phyloP scores from a whole-genome alignment of 1,284 basidiomycete genomes.

The Melampsora americana region DNA sequence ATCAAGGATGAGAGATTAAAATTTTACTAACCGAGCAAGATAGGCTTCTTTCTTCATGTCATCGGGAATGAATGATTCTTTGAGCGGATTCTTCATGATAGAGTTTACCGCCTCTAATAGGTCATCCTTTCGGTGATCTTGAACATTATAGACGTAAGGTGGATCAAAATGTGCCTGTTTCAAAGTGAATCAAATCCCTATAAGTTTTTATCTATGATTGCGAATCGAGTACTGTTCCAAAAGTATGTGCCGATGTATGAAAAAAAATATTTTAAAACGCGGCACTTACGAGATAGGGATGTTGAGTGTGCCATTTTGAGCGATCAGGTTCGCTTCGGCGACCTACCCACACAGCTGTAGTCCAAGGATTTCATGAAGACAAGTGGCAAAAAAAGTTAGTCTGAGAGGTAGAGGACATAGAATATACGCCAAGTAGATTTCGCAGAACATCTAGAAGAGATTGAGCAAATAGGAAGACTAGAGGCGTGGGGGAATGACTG shows the following conservation, averaged over 20 bases:
- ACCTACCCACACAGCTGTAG: constrained; percentile 8
- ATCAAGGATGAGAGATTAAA: neutral
- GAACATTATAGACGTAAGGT: constrained; percentile 12
- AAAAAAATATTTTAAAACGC: neutral
- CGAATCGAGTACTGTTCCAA: too few species aligned
- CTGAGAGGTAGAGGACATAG: neutral
- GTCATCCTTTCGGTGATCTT: constrained; percentile 2
- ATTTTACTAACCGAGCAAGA: neutral
- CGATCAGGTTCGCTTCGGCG: constrained; percentile 2
- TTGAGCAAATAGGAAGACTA: neutral
- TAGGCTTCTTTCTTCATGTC: neutral
- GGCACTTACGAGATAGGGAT: constrained; percentile 4
- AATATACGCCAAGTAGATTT: neutral
- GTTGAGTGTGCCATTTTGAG: constrained; percentile 9
- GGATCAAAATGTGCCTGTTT: constrained; percentile 8
- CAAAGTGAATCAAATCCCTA: neutral
- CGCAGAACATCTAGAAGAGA: too few species aligned
- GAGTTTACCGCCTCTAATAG: neutral
- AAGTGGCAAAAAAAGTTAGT: neutral
- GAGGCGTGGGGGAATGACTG: neutral
- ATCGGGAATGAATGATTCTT: constrained; percentile 5
- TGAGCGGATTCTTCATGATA: constrained; percentile 1
- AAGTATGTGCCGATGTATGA: neutral
- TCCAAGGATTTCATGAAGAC: neutral
- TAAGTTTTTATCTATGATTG: too few species aligned